These are phyloP conservation scores for Clarireedia homoeocarpa DNA, from an alignment of 2,329 filamentous ascomycete genomes.

Conservation along the genomic window DNA sequence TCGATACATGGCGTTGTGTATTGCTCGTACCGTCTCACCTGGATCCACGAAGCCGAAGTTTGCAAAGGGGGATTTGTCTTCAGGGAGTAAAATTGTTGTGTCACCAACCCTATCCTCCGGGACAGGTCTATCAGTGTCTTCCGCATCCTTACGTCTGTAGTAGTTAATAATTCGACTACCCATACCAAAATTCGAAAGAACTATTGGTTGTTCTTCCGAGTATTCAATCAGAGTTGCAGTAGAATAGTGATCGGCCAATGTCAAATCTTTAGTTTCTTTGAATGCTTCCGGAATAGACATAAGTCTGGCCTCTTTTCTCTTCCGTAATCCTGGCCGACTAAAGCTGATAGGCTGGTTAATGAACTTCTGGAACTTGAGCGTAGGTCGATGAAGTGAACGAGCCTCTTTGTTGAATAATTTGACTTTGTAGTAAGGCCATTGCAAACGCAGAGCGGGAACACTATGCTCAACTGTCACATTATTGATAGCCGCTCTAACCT, in stretches of 20 bases:
- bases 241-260: slow-evolving; percentile 74
- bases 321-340: slow-evolving; percentile 62
- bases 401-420: slow-evolving; percentile 65
- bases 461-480: slow-evolving; percentile 93
- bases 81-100: slow-evolving; percentile 76
- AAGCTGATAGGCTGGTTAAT: slow-evolving; percentile 64
- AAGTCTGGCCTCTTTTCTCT: slow-evolving; percentile 75
- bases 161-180: slow-evolving; percentile 94
- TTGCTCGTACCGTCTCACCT: slow-evolving; percentile 80
- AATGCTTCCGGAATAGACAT: slow-evolving; percentile 74
- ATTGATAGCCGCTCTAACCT: slow-evolving; percentile 85
- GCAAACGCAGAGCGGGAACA: slow-evolving; percentile 80
- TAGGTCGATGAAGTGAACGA: slow-evolving; percentile 77
- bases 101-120: slow-evolving; percentile 70
- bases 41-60: slow-evolving; percentile 90
- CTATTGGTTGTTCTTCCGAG: slow-evolving; percentile 84
- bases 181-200: slow-evolving; percentile 96
- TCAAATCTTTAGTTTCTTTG: slow-evolving; percentile 71
- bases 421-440: slow-evolving; percentile 94
- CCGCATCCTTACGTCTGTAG: slow-evolving; percentile 74
- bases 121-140: slow-evolving; percentile 37
- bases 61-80: slow-evolving; percentile 93
- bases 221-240: slow-evolving; percentile 87
- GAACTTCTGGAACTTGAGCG: slow-evolving; percentile 62
- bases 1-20: slow-evolving; percentile 93